These are phyloP conservation scores for Dothidotthia symphoricarpi DNA, from an alignment of 2,329 filamentous ascomycete species.

Conservation along the genomic window DNA sequence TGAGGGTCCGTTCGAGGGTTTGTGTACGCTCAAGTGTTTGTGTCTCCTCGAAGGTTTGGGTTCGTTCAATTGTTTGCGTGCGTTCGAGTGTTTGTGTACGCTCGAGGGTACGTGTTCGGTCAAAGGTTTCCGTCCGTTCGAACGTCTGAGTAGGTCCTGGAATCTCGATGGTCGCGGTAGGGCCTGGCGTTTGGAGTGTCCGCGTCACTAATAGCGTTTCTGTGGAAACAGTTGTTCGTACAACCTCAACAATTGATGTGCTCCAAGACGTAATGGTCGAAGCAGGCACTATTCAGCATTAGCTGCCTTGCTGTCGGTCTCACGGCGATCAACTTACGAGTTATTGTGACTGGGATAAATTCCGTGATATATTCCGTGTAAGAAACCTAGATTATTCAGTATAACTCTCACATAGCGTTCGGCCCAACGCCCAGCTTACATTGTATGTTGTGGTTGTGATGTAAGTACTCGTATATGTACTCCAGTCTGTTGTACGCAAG, in stretches of 20 bases:
- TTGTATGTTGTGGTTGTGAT: slow-evolving; percentile 11
- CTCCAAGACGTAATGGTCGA: slow-evolving; percentile 12
- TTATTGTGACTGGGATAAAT: slow-evolving; percentile 15
- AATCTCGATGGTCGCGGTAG: slow-evolving; percentile 6
- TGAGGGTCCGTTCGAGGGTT: no score
- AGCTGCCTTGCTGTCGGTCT: not conserved
- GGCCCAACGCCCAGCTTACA: no score
- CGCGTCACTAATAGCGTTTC: slow-evolving; percentile 9
- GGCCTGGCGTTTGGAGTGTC: slow-evolving; percentile 4
- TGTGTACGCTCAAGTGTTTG: no score
- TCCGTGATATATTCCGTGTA: slow-evolving; percentile 16
- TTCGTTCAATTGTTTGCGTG: no score
- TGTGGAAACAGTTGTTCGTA: slow-evolving; percentile 8
- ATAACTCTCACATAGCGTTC: no score
- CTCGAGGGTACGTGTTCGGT: no score
- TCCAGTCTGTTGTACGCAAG: slow-evolving; percentile 12
- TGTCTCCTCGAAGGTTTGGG: no score
- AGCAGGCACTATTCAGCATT: slow-evolving; percentile 2
- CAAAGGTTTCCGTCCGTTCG: no score
- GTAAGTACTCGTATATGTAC: slow-evolving; percentile 13
- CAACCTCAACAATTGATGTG: slow-evolving; percentile 3
- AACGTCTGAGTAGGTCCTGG: not conserved
- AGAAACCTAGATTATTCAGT: not conserved
- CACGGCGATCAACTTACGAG: slow-evolving; percentile 1
- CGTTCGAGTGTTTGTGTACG: no score